Base-by-base conservation (phyloP, 1,139 yeast genomes). In the Diutina siamensis region DNA sequence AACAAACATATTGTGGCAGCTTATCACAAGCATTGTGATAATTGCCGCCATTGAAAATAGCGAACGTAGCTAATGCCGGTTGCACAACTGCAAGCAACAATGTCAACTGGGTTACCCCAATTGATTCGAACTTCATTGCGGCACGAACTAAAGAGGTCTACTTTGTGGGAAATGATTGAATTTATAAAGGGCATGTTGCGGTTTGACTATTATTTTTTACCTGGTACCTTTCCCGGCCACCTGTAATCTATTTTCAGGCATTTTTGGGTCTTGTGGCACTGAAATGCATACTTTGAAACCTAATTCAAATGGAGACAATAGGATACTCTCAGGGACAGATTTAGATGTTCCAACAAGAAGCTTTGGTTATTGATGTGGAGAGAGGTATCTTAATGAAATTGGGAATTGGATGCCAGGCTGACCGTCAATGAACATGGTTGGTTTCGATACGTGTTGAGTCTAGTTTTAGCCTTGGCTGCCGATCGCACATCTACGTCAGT, bases 71-170 rank as follows among this genome's bases (percentile, higher is more conserved):
- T 27, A 35, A 21, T 21, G 40, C 40, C 18, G 40, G 40, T 27
- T 35, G 40, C 28, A 35, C 40, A 35, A 35, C 22, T 18, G 40
- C 40, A 35, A 35, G 40, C 40, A 35, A 35, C 40, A 35, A 35
- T n/a, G 28, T 35, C 40, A 35, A 35, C 18, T 35, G 40, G 40
- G 40, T 15, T 15, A 35, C 20, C 27, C 40, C 40, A 35, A 35
- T 21, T 35, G 40, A 35, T 9, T 31, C 34, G n/a, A 35, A 22
- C 40, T 35, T 35, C 40, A 35, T 35, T 35, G 40, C 28, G 34
- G 34, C 34, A 31, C 34, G 4, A 31, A 31, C 34, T 31, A 4
- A n/a, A 31, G 34, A 31, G 15, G n/a, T n/a, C 15, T 5, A 31
- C 5, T 7, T 13, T 31, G 15, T 8, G 34, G 15, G 34, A n/a